Percentiles rank a stretch among this genome's conserved stretches.
Conservation (phyloP, 768 basidiomycete species). For the Suillus bovinus region DNA sequence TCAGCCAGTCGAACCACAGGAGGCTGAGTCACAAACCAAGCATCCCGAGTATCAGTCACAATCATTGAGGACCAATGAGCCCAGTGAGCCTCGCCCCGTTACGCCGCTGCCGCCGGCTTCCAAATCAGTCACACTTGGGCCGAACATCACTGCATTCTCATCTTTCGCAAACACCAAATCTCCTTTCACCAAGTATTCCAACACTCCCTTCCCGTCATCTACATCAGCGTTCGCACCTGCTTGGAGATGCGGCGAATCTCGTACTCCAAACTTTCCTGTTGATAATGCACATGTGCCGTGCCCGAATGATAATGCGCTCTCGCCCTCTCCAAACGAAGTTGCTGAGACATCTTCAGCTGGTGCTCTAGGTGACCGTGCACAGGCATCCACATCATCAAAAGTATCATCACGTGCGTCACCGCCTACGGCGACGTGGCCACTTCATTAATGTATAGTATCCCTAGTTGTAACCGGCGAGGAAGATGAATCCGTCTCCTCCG, state of each 20-base stretch:
- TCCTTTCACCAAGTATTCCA: constrained; percentile 34
- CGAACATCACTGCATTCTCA: constrained; percentile 37
- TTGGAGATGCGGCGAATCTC: constrained; percentile 23
- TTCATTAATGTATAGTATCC: not conserved
- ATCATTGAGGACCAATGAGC: not conserved
- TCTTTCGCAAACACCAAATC: constrained; percentile 38
- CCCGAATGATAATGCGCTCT: constrained; percentile 10
- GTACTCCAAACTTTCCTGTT: constrained; percentile 8
- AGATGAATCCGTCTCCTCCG: constrained; percentile 54
- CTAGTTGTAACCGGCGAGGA: constrained; percentile 61
- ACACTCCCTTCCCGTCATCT: constrained; percentile 22
- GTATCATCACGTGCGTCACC: constrained; percentile 19
- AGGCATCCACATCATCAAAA: constrained; percentile 10
- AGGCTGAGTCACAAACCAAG: constrained; percentile 3
- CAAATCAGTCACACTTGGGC: constrained; percentile 6
- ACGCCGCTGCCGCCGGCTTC: constrained; percentile 16
- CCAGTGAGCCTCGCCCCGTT: constrained; percentile 6
- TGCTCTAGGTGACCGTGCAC: not conserved
- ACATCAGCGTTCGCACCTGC: constrained; percentile 22
- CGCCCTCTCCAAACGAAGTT: constrained; percentile 23
- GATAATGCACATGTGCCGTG: constrained; percentile 6
- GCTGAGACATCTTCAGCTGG: not conserved
- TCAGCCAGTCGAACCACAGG: constrained; percentile 14
- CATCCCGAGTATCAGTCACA: constrained; percentile 14
- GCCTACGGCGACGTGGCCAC: not conserved